Evolutionary conservation across 2,329 filamentous ascomycete species (phyloP), one percentile per base, ranked within the genome.

Genomic region (Falciphora oryzae): DNA sequence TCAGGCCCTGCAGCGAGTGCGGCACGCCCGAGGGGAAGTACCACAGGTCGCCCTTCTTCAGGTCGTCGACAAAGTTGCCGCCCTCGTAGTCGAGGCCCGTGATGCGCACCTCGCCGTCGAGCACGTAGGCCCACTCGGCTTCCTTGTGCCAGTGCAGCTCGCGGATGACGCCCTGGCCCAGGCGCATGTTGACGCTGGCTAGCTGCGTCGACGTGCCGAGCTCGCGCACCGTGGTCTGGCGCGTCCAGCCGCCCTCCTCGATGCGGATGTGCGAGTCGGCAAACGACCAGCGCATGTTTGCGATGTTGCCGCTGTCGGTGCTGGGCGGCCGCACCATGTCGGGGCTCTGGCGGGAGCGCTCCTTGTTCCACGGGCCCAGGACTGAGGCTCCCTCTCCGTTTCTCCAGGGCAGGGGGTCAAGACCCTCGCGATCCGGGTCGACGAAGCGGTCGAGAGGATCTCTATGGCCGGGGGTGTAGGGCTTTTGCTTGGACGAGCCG

Each of bases 91-190:
- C 89, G 25, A 93, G 81, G 0, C 87, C 89, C 0, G 89, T 91
- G 62, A 93, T 84, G 63, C 90, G 85, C 27, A 90, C 88, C 65
- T 83, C 81, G 62, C 90, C 90, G 65, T 89, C 85, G 0, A 92
- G 82, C 3, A 92, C 86, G 67, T 89, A 92, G 0, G 88, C 88
- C 89, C 90, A 92, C 72, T 93, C 90, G 53, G 88, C 89, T 73
- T 91, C 88, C 70, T 90, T 91, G 79, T 93, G 90, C 90, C 90
- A 93, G 72, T 93, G 90, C 11, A 93, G 80, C 73, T 93, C 90
- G 32, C 90, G 87, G 69, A 91, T 91, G 38, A 88, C 89, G 50
- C 89, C 89, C 67, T 85, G 77, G 56, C 88, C 89, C 3, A 93
- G 84, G 14, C 89, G 84, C 90, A 93, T 93, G 73, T 93, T 91